Evolutionary conservation across 192 early-diverging fungal genomes (phyloP).

Genomic region (Podila minutissima): DNA sequence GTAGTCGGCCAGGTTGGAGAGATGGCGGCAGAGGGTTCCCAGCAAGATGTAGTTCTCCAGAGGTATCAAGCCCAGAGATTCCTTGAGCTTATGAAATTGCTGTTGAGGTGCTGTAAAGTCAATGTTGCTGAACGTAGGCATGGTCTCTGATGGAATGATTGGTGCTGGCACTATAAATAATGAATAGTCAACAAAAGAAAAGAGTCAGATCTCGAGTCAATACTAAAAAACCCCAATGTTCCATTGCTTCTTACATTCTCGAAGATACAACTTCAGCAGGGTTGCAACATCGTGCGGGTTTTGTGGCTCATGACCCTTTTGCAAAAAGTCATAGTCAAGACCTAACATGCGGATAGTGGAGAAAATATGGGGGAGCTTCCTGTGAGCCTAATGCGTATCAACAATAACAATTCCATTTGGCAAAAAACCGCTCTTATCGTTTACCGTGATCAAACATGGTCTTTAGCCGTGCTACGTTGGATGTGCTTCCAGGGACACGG

Average conservation of each 20-base stretch:
- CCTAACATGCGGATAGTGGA: background rate
- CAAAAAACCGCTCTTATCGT: background rate
- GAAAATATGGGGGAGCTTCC: background rate
- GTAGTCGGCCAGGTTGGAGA: slow-evolving; percentile 58
- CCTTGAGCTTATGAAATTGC: slow-evolving; percentile 13
- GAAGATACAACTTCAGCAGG: slow-evolving; percentile 63
- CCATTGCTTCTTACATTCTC: slow-evolving; percentile 57
- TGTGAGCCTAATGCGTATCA: background rate
- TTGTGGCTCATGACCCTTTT: slow-evolving; percentile 48
- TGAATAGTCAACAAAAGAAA: background rate
- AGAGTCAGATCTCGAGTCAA: background rate
- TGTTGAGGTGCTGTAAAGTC: slow-evolving; percentile 33
- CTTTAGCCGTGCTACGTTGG: slow-evolving; percentile 43
- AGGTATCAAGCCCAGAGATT: slow-evolving; percentile 45
- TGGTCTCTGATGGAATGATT: slow-evolving; percentile 50
- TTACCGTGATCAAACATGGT: slow-evolving; percentile 51
- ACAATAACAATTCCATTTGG: slow-evolving; percentile 11
- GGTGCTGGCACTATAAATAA: slow-evolving; percentile 51
- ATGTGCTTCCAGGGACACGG: slow-evolving; percentile 41
- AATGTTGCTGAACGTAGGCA: slow-evolving; percentile 45
- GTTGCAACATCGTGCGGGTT: slow-evolving; percentile 66
- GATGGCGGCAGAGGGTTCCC: slow-evolving; percentile 55
- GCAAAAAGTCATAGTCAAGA: slow-evolving; percentile 60
- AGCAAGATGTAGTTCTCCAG: slow-evolving; percentile 59
- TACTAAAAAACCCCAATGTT: background rate